phyloP scores from a whole-genome alignment of 208 protist species.

The Crithidia mellificae region DNA sequence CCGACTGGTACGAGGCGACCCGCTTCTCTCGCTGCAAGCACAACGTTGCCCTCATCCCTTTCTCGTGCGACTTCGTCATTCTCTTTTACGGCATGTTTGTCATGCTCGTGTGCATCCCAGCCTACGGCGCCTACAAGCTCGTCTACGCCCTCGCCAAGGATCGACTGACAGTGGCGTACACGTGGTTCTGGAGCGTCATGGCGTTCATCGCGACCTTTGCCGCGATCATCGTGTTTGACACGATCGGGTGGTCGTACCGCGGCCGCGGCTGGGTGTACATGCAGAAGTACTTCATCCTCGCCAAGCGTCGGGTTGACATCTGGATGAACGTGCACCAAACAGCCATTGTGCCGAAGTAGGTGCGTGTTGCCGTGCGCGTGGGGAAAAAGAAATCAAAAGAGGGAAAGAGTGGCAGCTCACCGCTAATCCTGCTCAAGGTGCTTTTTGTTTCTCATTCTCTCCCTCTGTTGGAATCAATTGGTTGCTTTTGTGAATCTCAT shows the following conservation, averaged over 20 bases:
- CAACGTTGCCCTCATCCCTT: slow-evolving; percentile 83
- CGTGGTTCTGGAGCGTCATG: slow-evolving; percentile 77
- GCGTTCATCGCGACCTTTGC: slow-evolving; percentile 50
- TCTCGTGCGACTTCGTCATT: slow-evolving; percentile 76
- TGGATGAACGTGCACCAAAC: slow-evolving; percentile 63
- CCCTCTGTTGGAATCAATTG: background rate
- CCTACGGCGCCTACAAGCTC: slow-evolving; percentile 51
- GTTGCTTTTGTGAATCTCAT: background rate
- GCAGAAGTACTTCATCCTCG: slow-evolving; percentile 85
- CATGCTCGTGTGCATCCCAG: slow-evolving; percentile 47
- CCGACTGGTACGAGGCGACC: slow-evolving; percentile 84
- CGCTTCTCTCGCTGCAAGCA: slow-evolving; percentile 87
- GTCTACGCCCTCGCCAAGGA: slow-evolving; percentile 33
- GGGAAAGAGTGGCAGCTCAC: too few species aligned
- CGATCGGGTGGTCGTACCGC: slow-evolving; percentile 33
- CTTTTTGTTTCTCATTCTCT: background rate
- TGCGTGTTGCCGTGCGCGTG: background rate
- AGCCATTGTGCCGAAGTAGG: slow-evolving; percentile 29
- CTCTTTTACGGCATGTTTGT: slow-evolving; percentile 73
- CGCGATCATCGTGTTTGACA: slow-evolving; percentile 43
- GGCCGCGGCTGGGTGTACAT: slow-evolving; percentile 76
- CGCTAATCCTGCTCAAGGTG: background rate
- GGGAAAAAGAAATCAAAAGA: background rate
- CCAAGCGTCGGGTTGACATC: slow-evolving; percentile 61
- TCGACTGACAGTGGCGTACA: slow-evolving; percentile 46